phyloP scores from a whole-genome alignment of 345 rosid genomes.

The Noccaea caerulescens region DNA sequence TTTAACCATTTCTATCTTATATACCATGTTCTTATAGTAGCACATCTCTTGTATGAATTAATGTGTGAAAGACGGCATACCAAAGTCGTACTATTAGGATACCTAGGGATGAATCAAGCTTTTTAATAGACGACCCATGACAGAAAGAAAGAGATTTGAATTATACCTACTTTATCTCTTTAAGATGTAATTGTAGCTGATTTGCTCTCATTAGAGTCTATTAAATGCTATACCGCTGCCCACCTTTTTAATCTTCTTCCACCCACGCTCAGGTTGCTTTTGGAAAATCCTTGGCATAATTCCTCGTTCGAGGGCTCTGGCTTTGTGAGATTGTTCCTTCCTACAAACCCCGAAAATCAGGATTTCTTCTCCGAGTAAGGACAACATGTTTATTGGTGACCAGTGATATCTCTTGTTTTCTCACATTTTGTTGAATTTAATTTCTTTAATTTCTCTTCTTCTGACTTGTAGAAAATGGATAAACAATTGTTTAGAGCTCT shows the following conservation, averaged over 20 bases:
- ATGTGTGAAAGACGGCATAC: constrained; percentile 14
- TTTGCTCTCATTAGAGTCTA: constrained; percentile 30
- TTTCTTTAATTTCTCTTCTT: constrained; percentile 6
- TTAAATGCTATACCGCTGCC: constrained; percentile 12
- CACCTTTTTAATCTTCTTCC: constrained; percentile 25
- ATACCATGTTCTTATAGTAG: constrained; percentile 4
- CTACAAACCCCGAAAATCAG: constrained; percentile 81
- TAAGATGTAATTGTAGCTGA: constrained; percentile 15
- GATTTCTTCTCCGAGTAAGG: constrained; percentile 89
- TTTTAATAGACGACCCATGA: constrained; percentile 1
- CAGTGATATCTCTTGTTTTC: constrained; percentile 26
- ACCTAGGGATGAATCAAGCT: constrained; percentile 7
- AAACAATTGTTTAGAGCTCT: constrained; percentile 62
- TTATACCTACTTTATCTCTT: constrained; percentile 11
- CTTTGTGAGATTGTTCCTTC: constrained; percentile 90
- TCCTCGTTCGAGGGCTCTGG: constrained; percentile 97
- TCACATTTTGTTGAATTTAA: constrained; percentile 26
- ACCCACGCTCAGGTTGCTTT: constrained; percentile 62
- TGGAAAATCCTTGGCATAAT: constrained; percentile 99
- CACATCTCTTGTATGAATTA: constrained; percentile 4
- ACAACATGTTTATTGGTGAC: constrained; percentile 11
- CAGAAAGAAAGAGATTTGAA: background rate
- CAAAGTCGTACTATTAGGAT: constrained; percentile 17
- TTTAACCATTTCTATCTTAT: constrained; percentile 4
- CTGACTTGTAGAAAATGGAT: constrained; percentile 77